Evolutionary conservation across 2,329 filamentous ascomycete genomes (phyloP), one percentile per base, ranked within the genome.

Genomic region (Xylariomycetidae sp.): DNA sequence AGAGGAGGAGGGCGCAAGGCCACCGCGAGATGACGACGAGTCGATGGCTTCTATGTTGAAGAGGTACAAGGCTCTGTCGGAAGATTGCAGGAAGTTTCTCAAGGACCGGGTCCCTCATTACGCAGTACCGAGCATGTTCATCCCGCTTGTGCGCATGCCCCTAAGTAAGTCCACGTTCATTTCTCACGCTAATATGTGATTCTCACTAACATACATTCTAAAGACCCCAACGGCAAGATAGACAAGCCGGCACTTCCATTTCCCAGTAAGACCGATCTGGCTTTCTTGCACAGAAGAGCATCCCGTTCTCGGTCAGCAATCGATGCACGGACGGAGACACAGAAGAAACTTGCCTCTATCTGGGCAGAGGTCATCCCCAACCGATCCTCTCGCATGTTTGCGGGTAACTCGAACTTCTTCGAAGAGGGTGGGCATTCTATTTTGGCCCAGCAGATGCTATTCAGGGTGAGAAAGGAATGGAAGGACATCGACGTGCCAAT

Each of bases 171-270:
- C n/a, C n/a, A n/a, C n/a, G n/a, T n/a, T n/a, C n/a, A n/a, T n/a
- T n/a, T n/a, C n/a, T n/a, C n/a, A n/a, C n/a, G n/a, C n/a, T n/a
- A n/a, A n/a, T n/a, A n/a, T n/a, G n/a, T n/a, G n/a, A n/a, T n/a
- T n/a, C n/a, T n/a, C n/a, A n/a, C n/a, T n/a, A n/a, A n/a, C n/a
- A n/a, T n/a, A n/a, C n/a, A n/a, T n/a, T n/a, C n/a, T n/a, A n/a
- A n/a, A n/a, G n/a, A 86, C 56, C 83, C 83, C n/a, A 88, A 88
- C 47, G 83, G 85, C 48, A 92, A 92, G 61, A 76, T 90, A 25
- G 86, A 93, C 59, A 82, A 79, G 59, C 81, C 84, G 10, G 77
- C 76, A 2, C 67, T 93, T 32, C 86, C 86, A 0, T 92, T 89
- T 72, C 89, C 79, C 24, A 85, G 90, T 57, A 77, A 77, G 16